Evolutionary conservation across 2,329 filamentous ascomycete genomes (phyloP), one percentile per base, ranked within the genome.

Genomic region (Cryphonectria parasitica): DNA sequence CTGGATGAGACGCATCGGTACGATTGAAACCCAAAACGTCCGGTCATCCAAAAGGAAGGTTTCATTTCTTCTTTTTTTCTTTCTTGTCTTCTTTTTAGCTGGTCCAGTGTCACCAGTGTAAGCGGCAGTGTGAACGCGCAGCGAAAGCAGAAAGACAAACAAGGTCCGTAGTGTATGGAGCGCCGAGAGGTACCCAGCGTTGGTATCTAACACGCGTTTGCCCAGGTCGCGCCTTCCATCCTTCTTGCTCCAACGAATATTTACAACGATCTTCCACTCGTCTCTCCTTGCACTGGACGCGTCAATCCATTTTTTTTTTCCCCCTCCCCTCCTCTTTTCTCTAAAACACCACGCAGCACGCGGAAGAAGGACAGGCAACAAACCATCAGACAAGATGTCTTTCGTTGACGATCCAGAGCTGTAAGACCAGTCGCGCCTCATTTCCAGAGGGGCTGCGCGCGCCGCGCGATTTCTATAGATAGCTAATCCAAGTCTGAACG

Each of bases 301-400:
- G 8, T 25, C 49, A 25, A 25, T 11, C 25, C 49, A 25, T 25
- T 54, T 52, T 36, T 34, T 6, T 36, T 8, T 2, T 11, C 11
- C 10, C 25, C n/a, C 17, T 45, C 0, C 3, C 45, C 17, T n/a
- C 19, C 8, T 11, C 45, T 19, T 49, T 6, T 49, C 8, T 49
- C 17, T 11, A n/a, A n/a, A 64, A 64, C 41, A 58, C 28, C 61
- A 28, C 45, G 31, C 19, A 54, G 39, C 61, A 28, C 62, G 43
- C 28, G 28, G n/a, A n/a, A n/a, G n/a, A n/a, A n/a, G n/a, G 49
- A 17, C 34, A 28, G 45, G 17, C 34, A 28, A 15, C 64, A 36
- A 13, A 60, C 54, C 64, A 71, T 11, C 61, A 63, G 62, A 67
- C 62, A 61, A 45, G 22, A 72, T 72, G 71, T 69, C 71, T 72